These are phyloP conservation scores for Pochonia chlamydosporia DNA, from an alignment of 2,329 filamentous ascomycete genomes.

Conservation along the genomic window DNA sequence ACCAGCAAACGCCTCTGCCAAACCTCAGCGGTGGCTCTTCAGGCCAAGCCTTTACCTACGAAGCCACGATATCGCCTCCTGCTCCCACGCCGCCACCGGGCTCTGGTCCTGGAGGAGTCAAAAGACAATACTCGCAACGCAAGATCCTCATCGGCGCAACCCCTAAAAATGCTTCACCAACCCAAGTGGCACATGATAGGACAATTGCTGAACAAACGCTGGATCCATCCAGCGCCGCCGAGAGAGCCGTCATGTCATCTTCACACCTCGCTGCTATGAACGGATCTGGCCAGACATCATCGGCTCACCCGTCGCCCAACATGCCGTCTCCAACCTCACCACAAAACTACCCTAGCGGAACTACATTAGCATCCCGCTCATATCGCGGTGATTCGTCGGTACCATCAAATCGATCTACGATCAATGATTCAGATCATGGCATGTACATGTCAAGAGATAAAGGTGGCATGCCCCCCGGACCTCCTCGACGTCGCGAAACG, in stretches of 20 bases:
- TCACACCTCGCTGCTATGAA: conserved; percentile 68
- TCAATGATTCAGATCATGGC: conserved; percentile 42
- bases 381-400: conserved; percentile 54
- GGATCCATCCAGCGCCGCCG: conserved; percentile 63
- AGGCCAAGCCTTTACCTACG: conserved; percentile 42
- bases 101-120: conserved; percentile 47
- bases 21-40: conserved; percentile 27
- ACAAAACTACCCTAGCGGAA: conserved; percentile 45
- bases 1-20: conserved; percentile 83
- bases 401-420: conserved; percentile 48
- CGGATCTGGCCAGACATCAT: conserved; percentile 51
- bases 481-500: conserved; percentile 54
- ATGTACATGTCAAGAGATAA: conserved; percentile 26
- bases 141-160: conserved; percentile 65
- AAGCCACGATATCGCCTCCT: conserved; percentile 45
- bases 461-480: conserved; percentile 19
- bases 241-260: conserved; percentile 60
- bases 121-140: conserved; percentile 70
- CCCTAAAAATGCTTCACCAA: conserved; percentile 73
- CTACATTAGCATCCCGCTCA: conserved; percentile 55
- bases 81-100: conserved; percentile 49
- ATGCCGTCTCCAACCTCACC: conserved; percentile 66
- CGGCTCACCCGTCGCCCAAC: conserved; percentile 56
- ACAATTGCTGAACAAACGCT: conserved; percentile 58
- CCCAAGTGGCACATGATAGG: conserved; percentile 63